Base-by-base conservation (phyloP, 2,329 filamentous ascomycete genomes). In the Venturia oleaginea region DNA sequence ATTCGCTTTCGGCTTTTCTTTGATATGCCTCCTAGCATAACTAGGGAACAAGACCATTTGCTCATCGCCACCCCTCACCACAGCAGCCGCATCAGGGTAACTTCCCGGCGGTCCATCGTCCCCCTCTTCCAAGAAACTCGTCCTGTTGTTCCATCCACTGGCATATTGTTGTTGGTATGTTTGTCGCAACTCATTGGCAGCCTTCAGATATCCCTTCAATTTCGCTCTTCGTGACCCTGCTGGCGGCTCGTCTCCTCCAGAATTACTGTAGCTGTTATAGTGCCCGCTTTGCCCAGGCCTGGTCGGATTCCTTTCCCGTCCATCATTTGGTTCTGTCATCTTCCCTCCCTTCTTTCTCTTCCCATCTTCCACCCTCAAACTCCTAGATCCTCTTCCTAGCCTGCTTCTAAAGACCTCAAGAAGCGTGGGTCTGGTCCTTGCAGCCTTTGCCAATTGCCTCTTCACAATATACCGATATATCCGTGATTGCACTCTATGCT, bases 1-100 rank as follows among this genome's bases (percentile, higher is more conserved):
- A 54, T 70, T 70, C 61, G 73, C 70, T 69, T 73, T 66, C 48
- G 71, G 70, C 69, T 72, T 38, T 65, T 65, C 48, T 68, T 79
- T 87, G 40, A 84, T 75, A 73, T 95, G 88, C 66, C 82, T 82
- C 72, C 92, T 86, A 10, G 91, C 91, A 73, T 99, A 99, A 63
- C 91, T 97, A 0, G 94, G 94, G 69, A 99, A 99, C 30, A 99
- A 74, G 11, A 99, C 85, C 86, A 99, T 91, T 77, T 97, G 91
- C 74, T 97, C 92, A 66, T 91, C 85, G 15, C 91, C 92, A 67
- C 86, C 87, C 13, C 86, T 84, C 19, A 89, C 84, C 66, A 96
- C 89, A 46, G 46, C 19, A n/a, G 88, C 85, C 22, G 91, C 89
- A 69, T 96, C 88, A 0, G 92, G 91, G 71, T 96, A 97, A 0